Conservation (phyloP, 176 grass and related monocot genomes). For the Cenchrus americanus region DNA sequence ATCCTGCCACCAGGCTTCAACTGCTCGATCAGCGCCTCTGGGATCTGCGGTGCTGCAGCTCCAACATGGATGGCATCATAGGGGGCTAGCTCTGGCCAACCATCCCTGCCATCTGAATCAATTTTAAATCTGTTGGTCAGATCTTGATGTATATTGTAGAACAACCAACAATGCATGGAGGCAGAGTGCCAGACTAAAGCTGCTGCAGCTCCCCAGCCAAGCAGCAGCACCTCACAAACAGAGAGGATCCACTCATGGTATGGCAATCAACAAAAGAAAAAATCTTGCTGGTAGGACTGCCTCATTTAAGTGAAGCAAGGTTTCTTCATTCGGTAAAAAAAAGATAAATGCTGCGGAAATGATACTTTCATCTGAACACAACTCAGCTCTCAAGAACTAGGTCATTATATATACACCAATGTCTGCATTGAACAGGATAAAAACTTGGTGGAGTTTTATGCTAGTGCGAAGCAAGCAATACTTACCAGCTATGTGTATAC, state of each 20-base stretch:
- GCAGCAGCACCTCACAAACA: background rate
- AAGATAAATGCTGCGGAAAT: background rate
- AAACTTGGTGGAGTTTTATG: slow-evolving; percentile 3
- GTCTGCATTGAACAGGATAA: background rate
- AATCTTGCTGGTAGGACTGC: background rate
- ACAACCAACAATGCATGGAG: background rate
- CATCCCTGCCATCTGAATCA: slow-evolving; percentile 76
- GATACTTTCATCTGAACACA: slow-evolving; percentile 5
- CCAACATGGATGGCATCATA: slow-evolving; percentile 88
- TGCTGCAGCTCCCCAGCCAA: background rate
- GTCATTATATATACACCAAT: background rate
- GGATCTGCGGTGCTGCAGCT: slow-evolving; percentile 70
- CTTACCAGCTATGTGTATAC: slow-evolving; percentile 61
- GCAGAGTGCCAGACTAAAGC: background rate
- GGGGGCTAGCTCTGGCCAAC: slow-evolving; percentile 70
- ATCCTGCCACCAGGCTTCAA: slow-evolving; percentile 81
- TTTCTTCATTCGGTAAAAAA: background rate
- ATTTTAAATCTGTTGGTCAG: slow-evolving; percentile 4
- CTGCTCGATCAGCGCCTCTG: slow-evolving; percentile 59
- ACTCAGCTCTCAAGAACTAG: background rate
- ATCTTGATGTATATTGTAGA: background rate
- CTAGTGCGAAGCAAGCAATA: slow-evolving; percentile 14
- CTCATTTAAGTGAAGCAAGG: slow-evolving; percentile 5
- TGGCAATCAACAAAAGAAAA: background rate
- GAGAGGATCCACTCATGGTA: background rate